A percentile compares a stretch with the other conserved stretches of the same genome.
phyloP scores from a whole-genome alignment of 2,329 filamentous ascomycete species.

The Diplodia seriata region DNA sequence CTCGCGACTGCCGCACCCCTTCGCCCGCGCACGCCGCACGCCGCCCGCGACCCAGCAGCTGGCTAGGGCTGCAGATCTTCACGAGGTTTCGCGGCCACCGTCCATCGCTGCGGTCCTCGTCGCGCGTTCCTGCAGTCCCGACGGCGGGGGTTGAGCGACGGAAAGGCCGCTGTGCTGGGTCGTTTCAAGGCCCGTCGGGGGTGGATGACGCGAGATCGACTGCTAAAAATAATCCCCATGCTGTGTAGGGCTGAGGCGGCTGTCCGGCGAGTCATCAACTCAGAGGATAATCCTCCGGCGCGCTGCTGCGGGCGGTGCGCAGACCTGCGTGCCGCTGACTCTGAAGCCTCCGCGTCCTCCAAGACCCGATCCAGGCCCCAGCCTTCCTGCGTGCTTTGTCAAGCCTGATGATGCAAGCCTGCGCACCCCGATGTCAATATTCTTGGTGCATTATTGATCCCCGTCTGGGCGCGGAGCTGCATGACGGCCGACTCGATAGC shows the following conservation, averaged over 20 bases:
- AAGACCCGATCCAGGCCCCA: constrained; percentile 15
- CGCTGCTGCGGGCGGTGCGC: constrained; percentile 20
- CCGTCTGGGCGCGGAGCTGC: constrained; percentile 12
- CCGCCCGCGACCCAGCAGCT: background rate
- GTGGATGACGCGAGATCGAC: constrained; percentile 32
- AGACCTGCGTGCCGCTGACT: constrained; percentile 6
- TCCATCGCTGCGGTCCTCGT: constrained; percentile 7
- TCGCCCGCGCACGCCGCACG: background rate
- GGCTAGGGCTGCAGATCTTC: constrained; percentile 32
- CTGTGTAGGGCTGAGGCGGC: constrained; percentile 32
- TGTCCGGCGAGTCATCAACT: constrained; percentile 16
- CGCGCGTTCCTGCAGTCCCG: constrained; percentile 28
- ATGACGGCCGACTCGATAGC: constrained; percentile 23
- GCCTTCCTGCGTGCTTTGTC: constrained; percentile 9
- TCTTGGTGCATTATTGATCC: constrained; percentile 32
- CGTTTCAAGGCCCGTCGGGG: constrained; percentile 28
- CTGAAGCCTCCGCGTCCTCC: constrained; percentile 2
- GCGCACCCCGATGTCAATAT: constrained; percentile 30
- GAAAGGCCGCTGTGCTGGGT: constrained; percentile 30
- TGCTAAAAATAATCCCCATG: constrained; percentile 33
- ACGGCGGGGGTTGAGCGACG: constrained; percentile 29
- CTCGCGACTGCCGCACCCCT: constrained; percentile 8
- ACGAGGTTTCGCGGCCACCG: constrained; percentile 14
- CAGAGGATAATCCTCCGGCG: constrained; percentile 27
- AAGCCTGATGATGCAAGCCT: constrained; percentile 28